These are phyloP conservation scores for Pestalotiopsis sp. DNA, from an alignment of 2,329 filamentous ascomycete genomes.

Conservation along the genomic window DNA sequence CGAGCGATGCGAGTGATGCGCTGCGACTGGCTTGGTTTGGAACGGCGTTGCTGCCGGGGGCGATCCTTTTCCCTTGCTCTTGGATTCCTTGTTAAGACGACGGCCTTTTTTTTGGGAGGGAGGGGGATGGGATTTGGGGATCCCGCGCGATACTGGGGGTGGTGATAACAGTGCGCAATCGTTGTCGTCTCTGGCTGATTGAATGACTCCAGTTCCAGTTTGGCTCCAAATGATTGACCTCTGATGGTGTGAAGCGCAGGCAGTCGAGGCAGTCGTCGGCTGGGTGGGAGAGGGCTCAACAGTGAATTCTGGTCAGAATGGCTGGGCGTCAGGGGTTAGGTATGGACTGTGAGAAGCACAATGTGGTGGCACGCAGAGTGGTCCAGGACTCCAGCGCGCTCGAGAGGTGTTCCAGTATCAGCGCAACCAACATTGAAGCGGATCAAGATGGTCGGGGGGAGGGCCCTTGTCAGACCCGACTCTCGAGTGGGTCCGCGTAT, in stretches of 20 bases:
- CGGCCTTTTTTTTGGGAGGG: background rate
- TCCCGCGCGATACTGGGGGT: background rate
- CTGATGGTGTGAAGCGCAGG: constrained; percentile 11
- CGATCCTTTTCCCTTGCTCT: constrained; percentile 4
- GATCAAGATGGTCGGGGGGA: background rate
- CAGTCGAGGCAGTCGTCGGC: background rate
- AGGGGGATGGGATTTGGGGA: background rate
- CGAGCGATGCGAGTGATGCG: background rate
- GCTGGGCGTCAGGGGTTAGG: constrained; percentile 6
- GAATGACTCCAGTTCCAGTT: background rate
- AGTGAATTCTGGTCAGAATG: background rate
- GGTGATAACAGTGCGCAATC: background rate
- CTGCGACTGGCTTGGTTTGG: constrained; percentile 7
- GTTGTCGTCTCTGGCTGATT: background rate
- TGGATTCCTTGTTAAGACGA: background rate
- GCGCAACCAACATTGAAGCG: background rate
- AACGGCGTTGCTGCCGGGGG: background rate
- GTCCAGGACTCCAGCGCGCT: background rate
- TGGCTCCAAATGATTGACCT: background rate
- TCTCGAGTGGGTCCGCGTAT: background rate
- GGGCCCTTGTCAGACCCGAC: constrained; percentile 4
- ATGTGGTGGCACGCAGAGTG: background rate
- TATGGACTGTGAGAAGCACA: background rate
- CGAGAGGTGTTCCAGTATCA: constrained; percentile 1
- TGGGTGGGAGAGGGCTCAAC: too few species aligned